phyloP scores from a whole-genome alignment of 371 early-diverging fungal genomes.

The Mortierella sp. region DNA sequence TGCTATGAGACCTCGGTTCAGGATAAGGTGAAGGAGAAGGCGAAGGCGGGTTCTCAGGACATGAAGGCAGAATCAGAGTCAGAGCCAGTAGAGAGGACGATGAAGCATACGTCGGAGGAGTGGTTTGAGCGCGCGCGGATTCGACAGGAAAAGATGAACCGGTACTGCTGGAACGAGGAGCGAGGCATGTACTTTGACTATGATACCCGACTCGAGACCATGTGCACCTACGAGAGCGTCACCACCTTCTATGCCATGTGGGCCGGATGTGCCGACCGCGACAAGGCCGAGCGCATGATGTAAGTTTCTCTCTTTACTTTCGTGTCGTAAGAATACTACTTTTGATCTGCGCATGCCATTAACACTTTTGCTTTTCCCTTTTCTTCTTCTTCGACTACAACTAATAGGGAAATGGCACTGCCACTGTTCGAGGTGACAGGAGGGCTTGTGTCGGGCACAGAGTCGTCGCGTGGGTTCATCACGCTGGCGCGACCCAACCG shows the following conservation, averaged over 20 bases:
- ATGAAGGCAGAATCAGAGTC: conserved; percentile 32
- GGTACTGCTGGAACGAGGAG: conserved; percentile 79
- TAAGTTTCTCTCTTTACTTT: conserved; percentile 6
- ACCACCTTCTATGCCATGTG: conserved; percentile 82
- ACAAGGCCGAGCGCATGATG: conserved; percentile 72
- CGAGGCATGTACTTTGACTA: conserved; percentile 87
- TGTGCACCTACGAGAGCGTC: conserved; percentile 74
- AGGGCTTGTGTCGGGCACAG: conserved; percentile 48
- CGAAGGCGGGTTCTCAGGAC: no score
- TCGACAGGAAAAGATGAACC: conserved; percentile 67
- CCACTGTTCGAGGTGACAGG: conserved; percentile 83
- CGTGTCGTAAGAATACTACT: conserved; percentile 60
- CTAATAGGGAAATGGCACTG: conserved; percentile 21
- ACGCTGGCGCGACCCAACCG: conserved; percentile 88
- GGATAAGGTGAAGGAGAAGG: neutral
- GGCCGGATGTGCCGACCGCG: conserved; percentile 73
- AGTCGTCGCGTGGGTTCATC: conserved; percentile 34
- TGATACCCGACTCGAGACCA: conserved; percentile 65
- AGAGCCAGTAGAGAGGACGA: conserved; percentile 37
- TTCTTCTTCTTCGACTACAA: neutral
- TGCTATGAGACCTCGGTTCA: conserved; percentile 24
- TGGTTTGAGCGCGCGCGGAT: conserved; percentile 67
- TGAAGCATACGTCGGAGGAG: conserved; percentile 57
- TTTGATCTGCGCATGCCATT: conserved; percentile 65
- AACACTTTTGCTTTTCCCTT: conserved; percentile 50